Evolutionary conservation across 257 asterid genomes (phyloP), one percentile per base, ranked within the genome.

Genomic region (Mentha longifolia): DNA sequence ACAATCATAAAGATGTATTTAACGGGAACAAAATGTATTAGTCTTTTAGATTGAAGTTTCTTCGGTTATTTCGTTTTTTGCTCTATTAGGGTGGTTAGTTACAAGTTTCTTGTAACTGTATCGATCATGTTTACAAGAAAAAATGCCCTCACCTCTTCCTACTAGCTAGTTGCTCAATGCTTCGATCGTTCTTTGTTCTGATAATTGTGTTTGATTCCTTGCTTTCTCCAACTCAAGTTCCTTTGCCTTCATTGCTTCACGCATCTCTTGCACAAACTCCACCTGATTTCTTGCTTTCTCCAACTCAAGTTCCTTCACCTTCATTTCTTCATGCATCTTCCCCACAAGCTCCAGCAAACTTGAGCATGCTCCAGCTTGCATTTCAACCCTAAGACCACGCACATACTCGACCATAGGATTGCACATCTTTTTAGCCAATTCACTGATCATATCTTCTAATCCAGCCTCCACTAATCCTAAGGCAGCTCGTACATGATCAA

Each of bases 341-440:
- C 81, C 85, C 59, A 91, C 76, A 42, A 83, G 69, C 73, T 83
- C 83, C 79, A 87, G 51, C 41, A 88, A 83, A 54, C 68, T 76
- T 9, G 84, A 77, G 75, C 85, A 81, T 17, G 86, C 67, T 78
- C 97, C 95, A 25, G 78, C 72, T 71, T 66, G 59, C 73, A 91
- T 66, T 67, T 91, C 96, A 37, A 55, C 71, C 67, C 85, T 88
- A 65, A 86, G 88, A 65, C 79, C 88, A 35, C 85, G 77, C 30
- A 80, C 92, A 76, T 87, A 87, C 56, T 87, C 79, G 37, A 82
- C 88, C 96, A 91, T 87, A 65, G 96, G 97, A 70, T 31, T 71
- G 74, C 94, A 87, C 94, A 91, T 87, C 58, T 82, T 82, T 31
- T 70, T 78, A 63, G 88, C 87, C 63, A 91, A 79, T 51, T 83